Conservation (phyloP, 2,329 filamentous ascomycete species). For the Graphilbum fragrans region DNA sequence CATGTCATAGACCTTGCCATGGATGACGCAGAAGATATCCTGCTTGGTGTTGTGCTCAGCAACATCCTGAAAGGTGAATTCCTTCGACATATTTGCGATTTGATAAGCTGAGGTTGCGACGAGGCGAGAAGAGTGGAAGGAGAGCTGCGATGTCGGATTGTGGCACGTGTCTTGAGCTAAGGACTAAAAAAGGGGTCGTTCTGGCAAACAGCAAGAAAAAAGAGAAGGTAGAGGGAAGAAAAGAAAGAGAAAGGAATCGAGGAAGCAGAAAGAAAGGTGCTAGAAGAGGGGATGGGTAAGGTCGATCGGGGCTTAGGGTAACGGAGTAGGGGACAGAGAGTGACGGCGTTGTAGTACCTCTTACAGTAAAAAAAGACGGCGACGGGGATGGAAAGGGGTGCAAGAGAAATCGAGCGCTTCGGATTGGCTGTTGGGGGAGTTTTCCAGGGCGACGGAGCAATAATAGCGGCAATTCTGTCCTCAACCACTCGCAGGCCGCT, state of each 20-base stretch:
- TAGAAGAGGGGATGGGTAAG: not conserved
- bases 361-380: not conserved
- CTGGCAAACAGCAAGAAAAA: no score
- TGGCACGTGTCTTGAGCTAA: not conserved
- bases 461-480: no score
- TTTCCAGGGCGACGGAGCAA: no score
- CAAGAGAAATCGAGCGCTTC: conserved; percentile 5
- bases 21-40: conserved; percentile 81
- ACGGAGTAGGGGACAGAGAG: not conserved
- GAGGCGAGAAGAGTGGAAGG: not conserved
- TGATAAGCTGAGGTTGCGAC: not conserved
- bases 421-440: conserved; percentile 8
- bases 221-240: not conserved
- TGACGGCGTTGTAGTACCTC: not conserved
- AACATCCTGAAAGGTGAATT: conserved; percentile 71
- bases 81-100: conserved; percentile 26
- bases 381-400: not conserved
- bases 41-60: conserved; percentile 84
- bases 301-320: not conserved
- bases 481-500: not conserved
- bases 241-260: not conserved
- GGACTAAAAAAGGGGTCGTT: not conserved
- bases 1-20: conserved; percentile 93
- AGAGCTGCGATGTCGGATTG: no score
- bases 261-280: not conserved